Percentiles rank a stretch among this genome's conserved stretches.
These are phyloP conservation scores for Wickerhamomyces ciferrii DNA, from an alignment of 805 yeast species.

Conservation along the genomic window DNA sequence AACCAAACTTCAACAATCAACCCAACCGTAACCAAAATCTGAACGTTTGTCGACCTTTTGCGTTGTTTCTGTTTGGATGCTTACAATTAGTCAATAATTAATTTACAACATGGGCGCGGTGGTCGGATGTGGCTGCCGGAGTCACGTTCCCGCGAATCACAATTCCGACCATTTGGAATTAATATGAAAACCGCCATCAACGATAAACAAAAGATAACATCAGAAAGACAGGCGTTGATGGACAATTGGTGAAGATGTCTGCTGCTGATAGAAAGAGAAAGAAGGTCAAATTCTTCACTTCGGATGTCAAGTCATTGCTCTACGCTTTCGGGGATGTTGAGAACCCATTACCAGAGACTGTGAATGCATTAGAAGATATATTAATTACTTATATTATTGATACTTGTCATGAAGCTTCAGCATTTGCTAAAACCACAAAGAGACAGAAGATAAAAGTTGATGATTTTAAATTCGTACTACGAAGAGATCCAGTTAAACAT, in stretches of 20 bases:
- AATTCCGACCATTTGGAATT: too few relatives aligned
- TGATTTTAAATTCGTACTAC: slow-evolving; percentile 64
- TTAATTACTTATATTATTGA: slow-evolving; percentile 59
- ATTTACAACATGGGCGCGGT: too few relatives aligned
- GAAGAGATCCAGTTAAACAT: slow-evolving; percentile 60
- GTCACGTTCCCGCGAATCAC: too few relatives aligned
- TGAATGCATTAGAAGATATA: slow-evolving; percentile 62
- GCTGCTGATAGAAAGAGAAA: slow-evolving; percentile 26
- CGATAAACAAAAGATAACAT: slow-evolving; percentile 2
- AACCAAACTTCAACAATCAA: too few relatives aligned
- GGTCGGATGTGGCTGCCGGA: too few relatives aligned
- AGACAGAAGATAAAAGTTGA: slow-evolving; percentile 65
- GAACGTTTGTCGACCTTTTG: too few relatives aligned
- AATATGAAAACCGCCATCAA: too few relatives aligned
- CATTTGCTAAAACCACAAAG: slow-evolving; percentile 43
- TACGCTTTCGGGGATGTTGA: slow-evolving; percentile 72
- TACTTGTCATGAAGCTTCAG: slow-evolving; percentile 49
- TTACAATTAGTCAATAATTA: too few relatives aligned
- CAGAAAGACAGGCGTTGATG: not conserved
- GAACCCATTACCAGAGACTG: slow-evolving; percentile 63
- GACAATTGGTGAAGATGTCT: too few relatives aligned
- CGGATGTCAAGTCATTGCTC: slow-evolving; percentile 50
- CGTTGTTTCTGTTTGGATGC: too few relatives aligned
- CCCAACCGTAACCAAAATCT: too few relatives aligned
- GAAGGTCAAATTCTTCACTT: slow-evolving; percentile 38